Evolutionary conservation across 805 yeast genomes (phyloP).

Genomic region (Candida nemodendra): DNA sequence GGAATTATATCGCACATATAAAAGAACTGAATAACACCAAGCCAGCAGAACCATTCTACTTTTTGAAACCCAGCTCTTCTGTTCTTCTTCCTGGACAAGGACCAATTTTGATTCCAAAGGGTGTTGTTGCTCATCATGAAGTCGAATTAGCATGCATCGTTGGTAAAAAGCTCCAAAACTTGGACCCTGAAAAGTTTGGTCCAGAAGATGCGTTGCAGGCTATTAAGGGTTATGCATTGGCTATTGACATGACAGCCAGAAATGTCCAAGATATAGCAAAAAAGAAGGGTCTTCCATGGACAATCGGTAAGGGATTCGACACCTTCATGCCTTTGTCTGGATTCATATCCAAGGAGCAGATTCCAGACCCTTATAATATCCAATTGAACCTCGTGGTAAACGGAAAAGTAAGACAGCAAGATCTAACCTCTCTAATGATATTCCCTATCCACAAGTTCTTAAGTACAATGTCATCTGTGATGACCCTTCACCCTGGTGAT

Average conservation of each 20-base stretch:
- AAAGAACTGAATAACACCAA: constrained; percentile 78
- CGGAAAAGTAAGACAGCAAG: constrained; percentile 68
- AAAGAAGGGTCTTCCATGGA: constrained; percentile 93
- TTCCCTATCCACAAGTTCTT: constrained; percentile 82
- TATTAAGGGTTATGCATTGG: constrained; percentile 83
- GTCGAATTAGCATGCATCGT: constrained; percentile 84
- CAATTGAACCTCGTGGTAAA: constrained; percentile 65
- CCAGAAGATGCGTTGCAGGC: constrained; percentile 70
- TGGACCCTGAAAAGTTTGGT: constrained; percentile 54
- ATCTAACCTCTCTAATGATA: constrained; percentile 77
- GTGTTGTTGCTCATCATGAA: constrained; percentile 84
- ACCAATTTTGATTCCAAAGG: constrained; percentile 79
- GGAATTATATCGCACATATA: constrained; percentile 96
- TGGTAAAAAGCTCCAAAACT: constrained; percentile 59
- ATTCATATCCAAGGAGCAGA: constrained; percentile 61
- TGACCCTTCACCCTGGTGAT: constrained; percentile 91
- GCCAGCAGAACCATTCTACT: constrained; percentile 89
- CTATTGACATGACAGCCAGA: constrained; percentile 93
- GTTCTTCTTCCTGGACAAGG: constrained; percentile 66
- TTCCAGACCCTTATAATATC: constrained; percentile 75
- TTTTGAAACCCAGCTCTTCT: constrained; percentile 84
- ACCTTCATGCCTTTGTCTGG: constrained; percentile 88
- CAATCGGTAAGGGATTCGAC: constrained; percentile 94
- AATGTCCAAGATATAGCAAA: constrained; percentile 95
- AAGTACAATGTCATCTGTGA: constrained; percentile 77